These are phyloP conservation scores for Cadophora sp. DNA, from an alignment of 2,329 filamentous ascomycete genomes.

Conservation along the genomic window DNA sequence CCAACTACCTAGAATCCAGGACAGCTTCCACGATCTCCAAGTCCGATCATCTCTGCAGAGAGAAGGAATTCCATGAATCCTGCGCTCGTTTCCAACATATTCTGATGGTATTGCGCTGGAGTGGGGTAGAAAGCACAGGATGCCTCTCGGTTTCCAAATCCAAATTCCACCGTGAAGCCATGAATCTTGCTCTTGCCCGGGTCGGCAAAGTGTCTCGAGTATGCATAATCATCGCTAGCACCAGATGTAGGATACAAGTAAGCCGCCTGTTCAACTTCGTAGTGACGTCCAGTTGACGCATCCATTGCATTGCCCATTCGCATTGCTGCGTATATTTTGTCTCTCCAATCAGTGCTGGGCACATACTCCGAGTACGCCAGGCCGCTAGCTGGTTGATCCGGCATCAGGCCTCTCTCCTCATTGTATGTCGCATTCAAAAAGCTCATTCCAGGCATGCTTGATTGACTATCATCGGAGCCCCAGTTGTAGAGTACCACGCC, in stretches of 20 bases:
- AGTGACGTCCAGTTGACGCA: slow-evolving; percentile 47
- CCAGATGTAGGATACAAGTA: slow-evolving; percentile 55
- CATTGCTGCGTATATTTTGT: slow-evolving; percentile 45
- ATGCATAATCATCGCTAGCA: slow-evolving; percentile 55
- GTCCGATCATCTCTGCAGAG: slow-evolving; percentile 38
- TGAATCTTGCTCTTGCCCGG: slow-evolving; percentile 48
- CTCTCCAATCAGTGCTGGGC: slow-evolving; percentile 45
- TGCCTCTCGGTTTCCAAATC: slow-evolving; percentile 40
- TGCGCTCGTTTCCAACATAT: slow-evolving; percentile 52
- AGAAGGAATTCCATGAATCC: slow-evolving; percentile 56
- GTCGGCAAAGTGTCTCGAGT: slow-evolving; percentile 52
- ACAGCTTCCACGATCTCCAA: slow-evolving; percentile 27
- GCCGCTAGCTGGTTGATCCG: slow-evolving; percentile 46
- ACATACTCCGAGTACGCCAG: slow-evolving; percentile 55
- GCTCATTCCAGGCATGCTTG: slow-evolving; percentile 53
- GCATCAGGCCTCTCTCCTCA: slow-evolving; percentile 55
- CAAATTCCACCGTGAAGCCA: slow-evolving; percentile 57
- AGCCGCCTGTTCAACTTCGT: slow-evolving; percentile 49
- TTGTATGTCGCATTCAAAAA: slow-evolving; percentile 61
- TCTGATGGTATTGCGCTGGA: slow-evolving; percentile 50
- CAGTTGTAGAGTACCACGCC: slow-evolving; percentile 63
- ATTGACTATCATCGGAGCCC: slow-evolving; percentile 62
- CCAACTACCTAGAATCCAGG: neutral
- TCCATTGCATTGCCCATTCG: slow-evolving; percentile 52
- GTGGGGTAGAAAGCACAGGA: slow-evolving; percentile 55